These are phyloP conservation scores for Panicum miliaceum DNA, from an alignment of 176 grass and related monocot species.

Conservation along the genomic window DNA sequence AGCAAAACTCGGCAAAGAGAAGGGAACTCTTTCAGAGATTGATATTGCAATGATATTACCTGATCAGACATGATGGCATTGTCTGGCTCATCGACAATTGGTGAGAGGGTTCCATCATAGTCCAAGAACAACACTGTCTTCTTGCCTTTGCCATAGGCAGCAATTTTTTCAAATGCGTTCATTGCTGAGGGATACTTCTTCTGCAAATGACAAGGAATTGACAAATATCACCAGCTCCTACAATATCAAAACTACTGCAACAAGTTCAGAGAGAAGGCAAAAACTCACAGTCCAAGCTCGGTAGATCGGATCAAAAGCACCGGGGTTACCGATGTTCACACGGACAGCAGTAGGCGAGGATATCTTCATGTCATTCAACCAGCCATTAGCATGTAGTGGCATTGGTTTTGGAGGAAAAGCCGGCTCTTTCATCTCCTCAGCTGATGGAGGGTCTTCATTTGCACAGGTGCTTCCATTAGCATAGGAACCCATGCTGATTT, in stretches of 20 bases:
- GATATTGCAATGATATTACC: constrained; percentile 20
- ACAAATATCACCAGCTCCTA: background rate
- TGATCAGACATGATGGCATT: constrained; percentile 55
- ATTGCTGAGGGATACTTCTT: constrained; percentile 65
- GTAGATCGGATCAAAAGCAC: constrained; percentile 38
- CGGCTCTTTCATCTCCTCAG: constrained; percentile 11
- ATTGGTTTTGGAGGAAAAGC: constrained; percentile 23
- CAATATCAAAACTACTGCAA: background rate
- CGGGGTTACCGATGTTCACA: constrained; percentile 28
- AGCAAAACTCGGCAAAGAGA: background rate
- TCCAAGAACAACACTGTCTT: constrained; percentile 59
- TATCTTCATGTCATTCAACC: constrained; percentile 53
- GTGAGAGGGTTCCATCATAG: constrained; percentile 63
- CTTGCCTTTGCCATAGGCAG: constrained; percentile 34
- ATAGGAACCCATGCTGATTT: constrained; percentile 37
- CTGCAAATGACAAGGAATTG: constrained; percentile 42
- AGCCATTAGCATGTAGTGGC: constrained; percentile 29
- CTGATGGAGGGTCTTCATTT: constrained; percentile 4
- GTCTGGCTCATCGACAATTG: constrained; percentile 60
- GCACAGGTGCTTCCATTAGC: constrained; percentile 6
- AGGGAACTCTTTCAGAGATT: background rate
- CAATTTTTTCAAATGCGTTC: constrained; percentile 50
- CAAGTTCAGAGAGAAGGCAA: background rate
- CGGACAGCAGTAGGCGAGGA: constrained; percentile 50
- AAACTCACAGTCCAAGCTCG: constrained; percentile 50